Conservation (phyloP, 345 rosid species). For the Tarenaya hassleriana region DNA sequence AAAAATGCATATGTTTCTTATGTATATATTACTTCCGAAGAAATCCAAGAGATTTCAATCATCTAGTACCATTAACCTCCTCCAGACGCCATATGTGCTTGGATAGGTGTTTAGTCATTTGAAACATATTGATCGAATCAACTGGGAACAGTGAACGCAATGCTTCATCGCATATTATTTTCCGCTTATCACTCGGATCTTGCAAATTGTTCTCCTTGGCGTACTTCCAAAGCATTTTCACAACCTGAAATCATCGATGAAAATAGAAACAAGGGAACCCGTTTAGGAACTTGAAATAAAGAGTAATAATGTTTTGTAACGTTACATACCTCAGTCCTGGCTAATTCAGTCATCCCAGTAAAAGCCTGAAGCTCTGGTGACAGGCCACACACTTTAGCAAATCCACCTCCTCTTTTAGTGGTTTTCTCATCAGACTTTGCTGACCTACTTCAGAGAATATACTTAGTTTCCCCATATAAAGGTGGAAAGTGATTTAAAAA, state of each 20-base stretch:
- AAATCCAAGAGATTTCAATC: too few relatives aligned
- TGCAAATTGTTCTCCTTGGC: constrained; percentile 64
- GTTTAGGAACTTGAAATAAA: not conserved
- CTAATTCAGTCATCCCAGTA: constrained; percentile 52
- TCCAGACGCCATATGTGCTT: constrained; percentile 33
- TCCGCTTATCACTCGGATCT: constrained; percentile 65
- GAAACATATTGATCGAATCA: constrained; percentile 43
- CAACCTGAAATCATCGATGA: constrained; percentile 46
- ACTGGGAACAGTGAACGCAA: constrained; percentile 27
- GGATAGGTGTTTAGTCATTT: constrained; percentile 72
- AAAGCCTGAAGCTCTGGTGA: constrained; percentile 71
- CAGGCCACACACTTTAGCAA: constrained; percentile 57
- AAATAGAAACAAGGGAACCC: not conserved
- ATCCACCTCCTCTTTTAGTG: constrained; percentile 65
- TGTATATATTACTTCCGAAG: too few relatives aligned
- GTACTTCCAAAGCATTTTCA: constrained; percentile 67
- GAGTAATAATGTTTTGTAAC: too few relatives aligned
- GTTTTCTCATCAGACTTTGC: constrained; percentile 37
- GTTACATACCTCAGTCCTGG: constrained; percentile 77
- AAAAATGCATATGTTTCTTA: too few relatives aligned
- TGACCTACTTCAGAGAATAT: constrained; percentile 36
- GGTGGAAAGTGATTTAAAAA: not conserved
- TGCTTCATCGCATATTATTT: constrained; percentile 52
- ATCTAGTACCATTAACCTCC: constrained; percentile 26
- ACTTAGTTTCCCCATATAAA: constrained; percentile 13